Conservation (phyloP, 2,329 filamentous ascomycete species). For the Pyrenophora seminiperda region DNA sequence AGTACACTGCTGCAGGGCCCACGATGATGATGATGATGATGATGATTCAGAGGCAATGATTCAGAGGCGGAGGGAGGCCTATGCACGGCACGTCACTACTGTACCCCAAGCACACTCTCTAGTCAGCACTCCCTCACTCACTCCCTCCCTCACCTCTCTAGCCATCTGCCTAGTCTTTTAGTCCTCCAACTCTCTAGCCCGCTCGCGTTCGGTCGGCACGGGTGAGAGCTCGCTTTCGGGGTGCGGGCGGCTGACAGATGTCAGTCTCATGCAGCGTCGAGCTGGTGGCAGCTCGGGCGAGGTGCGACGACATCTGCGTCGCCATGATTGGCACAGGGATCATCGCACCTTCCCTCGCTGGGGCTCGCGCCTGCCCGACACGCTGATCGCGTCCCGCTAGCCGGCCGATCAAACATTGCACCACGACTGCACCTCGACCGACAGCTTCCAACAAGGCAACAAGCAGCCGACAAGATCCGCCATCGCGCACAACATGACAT, state of each 20-base stretch:
- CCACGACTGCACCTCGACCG: constrained; percentile 7
- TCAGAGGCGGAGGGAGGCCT: not conserved
- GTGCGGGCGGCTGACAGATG: constrained; percentile 36
- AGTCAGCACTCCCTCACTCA: too few species aligned
- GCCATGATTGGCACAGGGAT: constrained; percentile 43
- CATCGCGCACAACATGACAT: not conserved
- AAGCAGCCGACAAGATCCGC: constrained; percentile 21
- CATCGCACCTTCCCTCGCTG: constrained; percentile 24
- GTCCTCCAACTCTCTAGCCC: too few species aligned
- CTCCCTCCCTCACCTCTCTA: too few species aligned
- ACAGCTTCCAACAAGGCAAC: not conserved
- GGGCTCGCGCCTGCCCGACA: constrained; percentile 26
- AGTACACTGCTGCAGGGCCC: not conserved
- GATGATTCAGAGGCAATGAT: not conserved
- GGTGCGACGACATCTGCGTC: constrained; percentile 24
- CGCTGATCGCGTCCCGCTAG: constrained; percentile 32
- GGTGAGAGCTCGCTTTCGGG: constrained; percentile 24
- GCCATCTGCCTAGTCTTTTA: too few species aligned
- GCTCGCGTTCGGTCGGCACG: constrained; percentile 6
- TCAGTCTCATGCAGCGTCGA: constrained; percentile 20
- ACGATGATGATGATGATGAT: not conserved
- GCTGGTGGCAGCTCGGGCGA: constrained; percentile 34
- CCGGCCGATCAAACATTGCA: constrained; percentile 42
- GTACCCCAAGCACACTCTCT: too few species aligned
- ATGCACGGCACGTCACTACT: too few species aligned